Evolutionary conservation across 2,329 filamentous ascomycete species (phyloP), one percentile per base, ranked within the genome.

Genomic region (Penicillium sp.): DNA sequence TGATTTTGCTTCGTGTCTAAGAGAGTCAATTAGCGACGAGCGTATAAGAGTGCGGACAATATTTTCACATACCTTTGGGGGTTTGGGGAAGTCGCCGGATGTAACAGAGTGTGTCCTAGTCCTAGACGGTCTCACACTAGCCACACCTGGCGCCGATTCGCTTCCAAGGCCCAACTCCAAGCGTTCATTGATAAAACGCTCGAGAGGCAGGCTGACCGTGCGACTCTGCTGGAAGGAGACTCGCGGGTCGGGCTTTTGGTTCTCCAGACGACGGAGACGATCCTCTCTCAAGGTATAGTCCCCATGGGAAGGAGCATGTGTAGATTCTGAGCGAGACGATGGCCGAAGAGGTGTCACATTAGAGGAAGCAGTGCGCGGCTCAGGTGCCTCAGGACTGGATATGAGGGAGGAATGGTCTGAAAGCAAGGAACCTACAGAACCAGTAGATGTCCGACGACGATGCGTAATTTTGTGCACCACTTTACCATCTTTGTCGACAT

Each of bases 181-280:
- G 16, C 71, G 62, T 42, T 74, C 73, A 41, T 74, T 73, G 45
- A 75, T 75, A 39, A 74, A 75, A 3, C 72, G 69, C 54, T 74
- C 68, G 12, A 75, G 58, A 21, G 72, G 72, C 40, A 75, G 55
- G 55, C 72, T 75, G 10, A 73, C 68, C 0, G 67, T 61, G 27
- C 69, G 62, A 46, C 59, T 68, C 41, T 70, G 67, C n/a, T 65
- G 58, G 23, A 70, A 65, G 1, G 59, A 41, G 4, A 63, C 53
- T 23, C 60, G 57, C 25, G 61, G 58, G 5, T 64, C 63, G 15
- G 57, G 34, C 44, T 66, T 67, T 18, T 65, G 58, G 38, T 58
- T 56, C 8, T 72, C 64, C 5, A 73, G 38, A 27, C 61, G 65
- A 38, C 68, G 62, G 6, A 73, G 60, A 35, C 62, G 65, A 29